These are phyloP conservation scores for Bryoerythrophyllum caledonicum DNA, from an alignment of 225 moss, liverwort and hornwort species.

Conservation along the genomic window DNA sequence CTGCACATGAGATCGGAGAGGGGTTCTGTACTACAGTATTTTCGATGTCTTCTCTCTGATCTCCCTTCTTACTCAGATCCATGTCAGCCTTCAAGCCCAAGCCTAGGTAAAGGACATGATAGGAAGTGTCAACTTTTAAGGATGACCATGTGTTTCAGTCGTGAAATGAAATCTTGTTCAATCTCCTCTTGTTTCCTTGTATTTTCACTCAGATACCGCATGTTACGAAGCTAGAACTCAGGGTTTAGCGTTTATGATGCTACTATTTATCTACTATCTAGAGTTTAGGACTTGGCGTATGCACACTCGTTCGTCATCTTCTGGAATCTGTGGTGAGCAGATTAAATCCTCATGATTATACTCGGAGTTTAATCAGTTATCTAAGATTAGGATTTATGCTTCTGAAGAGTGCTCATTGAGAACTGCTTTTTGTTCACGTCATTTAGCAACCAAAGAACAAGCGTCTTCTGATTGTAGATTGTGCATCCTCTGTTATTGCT, in stretches of 20 bases:
- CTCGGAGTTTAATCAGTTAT: background rate
- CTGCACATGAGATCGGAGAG: conserved; percentile 52
- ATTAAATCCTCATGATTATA: background rate
- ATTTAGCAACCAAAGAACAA: conserved; percentile 38
- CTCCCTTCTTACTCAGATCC: conserved; percentile 67
- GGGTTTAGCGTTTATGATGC: background rate
- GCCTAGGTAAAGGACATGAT: conserved; percentile 26
- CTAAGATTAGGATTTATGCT: background rate
- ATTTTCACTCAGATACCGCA: too few relatives aligned
- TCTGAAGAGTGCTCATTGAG: conserved; percentile 1
- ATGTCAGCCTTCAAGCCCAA: conserved; percentile 42
- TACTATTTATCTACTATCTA: too few relatives aligned
- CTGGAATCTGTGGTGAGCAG: background rate
- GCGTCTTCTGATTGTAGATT: conserved; percentile 86
- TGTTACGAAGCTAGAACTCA: too few relatives aligned
- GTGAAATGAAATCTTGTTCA: background rate
- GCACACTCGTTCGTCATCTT: background rate
- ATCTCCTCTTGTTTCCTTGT: too few relatives aligned
- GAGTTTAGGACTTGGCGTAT: background rate
- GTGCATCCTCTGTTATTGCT: conserved; percentile 78
- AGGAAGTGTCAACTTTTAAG: conserved; percentile 6
- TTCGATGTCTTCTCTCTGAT: conserved; percentile 75
- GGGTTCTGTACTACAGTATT: conserved; percentile 55
- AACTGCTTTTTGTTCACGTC: conserved; percentile 35
- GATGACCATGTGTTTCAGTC: conserved; percentile 6